phyloP scores from a whole-genome alignment of 495 filamentous ascomycete genomes.

The Trichoderma gamsii region DNA sequence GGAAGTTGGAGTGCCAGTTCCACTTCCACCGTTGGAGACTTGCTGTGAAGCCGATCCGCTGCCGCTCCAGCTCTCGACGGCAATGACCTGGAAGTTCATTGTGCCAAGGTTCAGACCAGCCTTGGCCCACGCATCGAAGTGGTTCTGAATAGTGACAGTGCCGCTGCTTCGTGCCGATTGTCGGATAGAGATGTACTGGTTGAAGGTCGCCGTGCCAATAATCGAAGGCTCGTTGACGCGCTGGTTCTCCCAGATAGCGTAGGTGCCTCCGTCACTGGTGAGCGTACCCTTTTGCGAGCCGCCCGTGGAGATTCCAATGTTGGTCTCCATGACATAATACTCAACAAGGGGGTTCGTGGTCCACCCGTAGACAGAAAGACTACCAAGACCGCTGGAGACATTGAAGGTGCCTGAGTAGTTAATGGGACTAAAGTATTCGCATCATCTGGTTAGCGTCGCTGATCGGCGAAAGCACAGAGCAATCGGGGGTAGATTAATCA shows the following conservation, averaged over 20 bases:
- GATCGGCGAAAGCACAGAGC: not conserved
- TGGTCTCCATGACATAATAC: conserved; percentile 55
- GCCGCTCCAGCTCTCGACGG: conserved; percentile 35
- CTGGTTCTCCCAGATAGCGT: conserved; percentile 55
- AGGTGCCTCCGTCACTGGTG: conserved; percentile 51
- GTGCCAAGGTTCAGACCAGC: conserved; percentile 45
- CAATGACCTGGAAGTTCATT: conserved; percentile 48
- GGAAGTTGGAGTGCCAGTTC: not conserved
- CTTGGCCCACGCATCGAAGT: conserved; percentile 57
- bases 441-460: conserved; percentile 34
- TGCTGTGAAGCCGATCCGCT: conserved; percentile 35
- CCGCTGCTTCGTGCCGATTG: conserved; percentile 41
- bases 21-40: conserved; percentile 22
- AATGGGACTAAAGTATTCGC: conserved; percentile 21
- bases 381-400: conserved; percentile 41
- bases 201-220: conserved; percentile 47
- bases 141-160: conserved; percentile 45
- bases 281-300: conserved; percentile 47
- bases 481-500: not conserved
- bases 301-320: conserved; percentile 27
- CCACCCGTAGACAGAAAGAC: conserved; percentile 58
- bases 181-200: conserved; percentile 53
- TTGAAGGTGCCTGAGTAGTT: conserved; percentile 42
- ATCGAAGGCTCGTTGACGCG: conserved; percentile 55
- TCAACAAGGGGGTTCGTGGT: conserved; percentile 51